Percentiles rank a stretch among this genome's conserved stretches.
Evolutionary conservation across 169 alveolate species (phyloP).

Genomic region (Cystoisospora suis): DNA sequence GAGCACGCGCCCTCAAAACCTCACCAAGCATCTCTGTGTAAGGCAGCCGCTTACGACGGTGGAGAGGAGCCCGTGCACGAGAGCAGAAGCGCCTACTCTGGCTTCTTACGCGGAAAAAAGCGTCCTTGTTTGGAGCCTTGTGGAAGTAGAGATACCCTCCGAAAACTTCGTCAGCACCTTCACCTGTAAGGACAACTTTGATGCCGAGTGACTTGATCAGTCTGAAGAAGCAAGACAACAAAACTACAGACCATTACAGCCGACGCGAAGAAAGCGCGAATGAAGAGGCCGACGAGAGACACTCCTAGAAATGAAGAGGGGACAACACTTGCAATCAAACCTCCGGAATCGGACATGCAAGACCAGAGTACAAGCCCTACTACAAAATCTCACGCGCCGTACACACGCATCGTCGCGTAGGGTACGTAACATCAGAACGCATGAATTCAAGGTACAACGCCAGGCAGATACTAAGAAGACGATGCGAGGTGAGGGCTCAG

Average conservation of each 20-base stretch:
- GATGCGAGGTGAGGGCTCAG: neutral
- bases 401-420: neutral
- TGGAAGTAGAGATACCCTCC: slow-evolving; percentile 89
- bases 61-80: neutral
- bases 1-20: neutral
- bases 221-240: neutral
- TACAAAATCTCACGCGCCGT: neutral
- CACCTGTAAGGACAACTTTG: slow-evolving; percentile 85
- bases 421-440: no score
- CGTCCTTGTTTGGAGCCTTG: slow-evolving; percentile 81
- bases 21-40: neutral
- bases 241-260: no score
- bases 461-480: no score
- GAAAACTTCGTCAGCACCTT: slow-evolving; percentile 88
- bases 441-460: no score
- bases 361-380: neutral
- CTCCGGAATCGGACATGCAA: neutral
- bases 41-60: slow-evolving; percentile 5
- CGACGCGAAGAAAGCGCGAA: no score
- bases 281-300: neutral
- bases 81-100: neutral
- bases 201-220: slow-evolving; percentile 76
- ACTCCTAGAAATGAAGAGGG: neutral
- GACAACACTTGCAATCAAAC: neutral
- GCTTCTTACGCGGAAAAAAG: slow-evolving; percentile 68